Conservation (phyloP, 495 filamentous ascomycete species). For the Symbiotaphrina buchneri region DNA sequence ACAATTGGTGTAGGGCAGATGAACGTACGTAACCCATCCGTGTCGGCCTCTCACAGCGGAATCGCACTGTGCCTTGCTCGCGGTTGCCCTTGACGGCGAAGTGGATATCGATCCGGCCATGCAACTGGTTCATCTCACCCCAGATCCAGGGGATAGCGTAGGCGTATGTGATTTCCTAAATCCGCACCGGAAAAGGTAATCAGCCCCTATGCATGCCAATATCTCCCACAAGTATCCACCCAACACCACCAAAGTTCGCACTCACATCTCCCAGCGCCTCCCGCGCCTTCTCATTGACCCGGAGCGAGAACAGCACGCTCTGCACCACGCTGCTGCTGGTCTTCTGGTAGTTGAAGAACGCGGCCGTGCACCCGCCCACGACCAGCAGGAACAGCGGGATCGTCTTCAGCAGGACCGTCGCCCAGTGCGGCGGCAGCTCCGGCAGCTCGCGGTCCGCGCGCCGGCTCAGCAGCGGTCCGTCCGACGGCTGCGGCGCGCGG, state of each 20-base stretch:
- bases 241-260: no score
- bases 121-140: conserved; percentile 84
- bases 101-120: conserved; percentile 69
- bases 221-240: no score
- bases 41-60: conserved; percentile 49
- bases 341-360: conserved; percentile 98
- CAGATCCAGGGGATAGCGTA: conserved; percentile 79
- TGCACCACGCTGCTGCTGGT: conserved; percentile 58
- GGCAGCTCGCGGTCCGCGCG: conserved; percentile 67
- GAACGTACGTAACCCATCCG: conserved; percentile 48
- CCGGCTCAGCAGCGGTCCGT: conserved; percentile 56
- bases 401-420: conserved; percentile 29
- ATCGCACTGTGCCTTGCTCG: conserved; percentile 49
- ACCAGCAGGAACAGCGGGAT: conserved; percentile 33
- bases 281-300: conserved; percentile 52
- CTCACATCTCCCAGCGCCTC: conserved; percentile 61
- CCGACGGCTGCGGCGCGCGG: conserved; percentile 11
- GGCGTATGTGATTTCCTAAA: conserved; percentile 86
- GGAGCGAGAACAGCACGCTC: conserved; percentile 74
- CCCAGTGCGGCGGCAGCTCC: conserved; percentile 10
- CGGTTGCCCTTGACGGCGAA: conserved; percentile 78
- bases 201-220: no score
- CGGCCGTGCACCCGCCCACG: conserved; percentile 42
- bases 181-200: no score
- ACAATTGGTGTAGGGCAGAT: no score